Conservation (phyloP, 2,329 filamentous ascomycete genomes). For the Colletotrichum cereale region DNA sequence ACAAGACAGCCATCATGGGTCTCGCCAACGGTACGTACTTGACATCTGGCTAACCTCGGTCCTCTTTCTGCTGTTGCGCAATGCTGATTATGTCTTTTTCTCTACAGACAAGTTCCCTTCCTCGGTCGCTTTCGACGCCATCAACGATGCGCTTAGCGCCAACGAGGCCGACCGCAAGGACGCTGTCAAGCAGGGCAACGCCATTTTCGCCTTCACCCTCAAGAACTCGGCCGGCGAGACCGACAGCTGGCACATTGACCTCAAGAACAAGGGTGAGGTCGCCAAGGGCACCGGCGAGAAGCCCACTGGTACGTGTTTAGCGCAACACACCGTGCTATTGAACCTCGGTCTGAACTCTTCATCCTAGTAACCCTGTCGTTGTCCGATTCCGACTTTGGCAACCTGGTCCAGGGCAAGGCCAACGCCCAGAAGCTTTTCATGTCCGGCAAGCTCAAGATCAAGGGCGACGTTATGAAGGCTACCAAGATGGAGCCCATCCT, state of each 20-base stretch:
- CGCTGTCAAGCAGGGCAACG: slow-evolving; percentile 89
- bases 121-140: slow-evolving; percentile 91
- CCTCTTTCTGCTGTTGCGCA: background rate
- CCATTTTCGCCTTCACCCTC: slow-evolving; percentile 90
- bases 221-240: slow-evolving; percentile 88
- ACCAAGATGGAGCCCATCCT: slow-evolving; percentile 95
- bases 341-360: background rate
- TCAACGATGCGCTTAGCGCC: slow-evolving; percentile 77
- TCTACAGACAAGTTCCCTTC: slow-evolving; percentile 83
- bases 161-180: slow-evolving; percentile 83
- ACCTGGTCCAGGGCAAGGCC: slow-evolving; percentile 86
- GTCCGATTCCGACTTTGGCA: slow-evolving; percentile 87
- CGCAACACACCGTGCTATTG: background rate
- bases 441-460: slow-evolving; percentile 98
- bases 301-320: slow-evolving; percentile 77
- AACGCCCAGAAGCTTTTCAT: slow-evolving; percentile 98
- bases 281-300: slow-evolving; percentile 83
- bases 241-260: slow-evolving; percentile 93
- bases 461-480: slow-evolving; percentile 98
- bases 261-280: slow-evolving; percentile 89
- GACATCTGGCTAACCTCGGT: background rate
- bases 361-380: slow-evolving; percentile 83
- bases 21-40: slow-evolving; percentile 75
- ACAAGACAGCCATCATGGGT: slow-evolving; percentile 67
- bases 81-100: slow-evolving; percentile 6